phyloP scores from a whole-genome alignment of 768 basidiomycete species.

The Mycena crocata region DNA sequence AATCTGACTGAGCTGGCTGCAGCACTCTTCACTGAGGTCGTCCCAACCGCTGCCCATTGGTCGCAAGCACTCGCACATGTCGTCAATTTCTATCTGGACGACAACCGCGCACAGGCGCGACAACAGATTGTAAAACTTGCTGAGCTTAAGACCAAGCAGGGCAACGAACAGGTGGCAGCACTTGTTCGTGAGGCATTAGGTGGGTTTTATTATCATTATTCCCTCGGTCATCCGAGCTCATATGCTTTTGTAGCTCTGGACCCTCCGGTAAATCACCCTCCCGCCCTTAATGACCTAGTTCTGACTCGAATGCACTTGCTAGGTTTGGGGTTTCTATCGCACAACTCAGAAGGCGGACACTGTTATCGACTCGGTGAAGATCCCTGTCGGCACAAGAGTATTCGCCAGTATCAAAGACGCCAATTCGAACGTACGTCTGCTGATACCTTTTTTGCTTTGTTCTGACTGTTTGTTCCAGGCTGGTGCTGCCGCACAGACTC shows the following conservation, averaged over 20 bases:
- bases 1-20: conserved; percentile 53
- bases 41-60: conserved; percentile 68
- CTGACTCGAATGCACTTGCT: not conserved
- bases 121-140: conserved; percentile 54
- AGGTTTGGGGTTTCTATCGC: conserved; percentile 58
- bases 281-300: conserved; percentile 9
- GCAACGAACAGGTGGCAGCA: conserved; percentile 47
- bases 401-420: conserved; percentile 53
- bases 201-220: conserved; percentile 38
- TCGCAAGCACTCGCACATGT: conserved; percentile 67
- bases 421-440: conserved; percentile 51
- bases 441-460: conserved; percentile 11
- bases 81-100: conserved; percentile 69
- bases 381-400: conserved; percentile 46
- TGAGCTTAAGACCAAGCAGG: conserved; percentile 38
- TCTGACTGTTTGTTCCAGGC: conserved; percentile 30
- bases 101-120: conserved; percentile 47
- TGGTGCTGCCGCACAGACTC: conserved; percentile 37
- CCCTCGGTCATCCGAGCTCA: not conserved
- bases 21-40: conserved; percentile 63
- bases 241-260: conserved; percentile 40
- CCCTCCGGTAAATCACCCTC: conserved; percentile 43
- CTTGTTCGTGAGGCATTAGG: conserved; percentile 62
- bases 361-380: conserved; percentile 38
- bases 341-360: conserved; percentile 44